Evolutionary conservation across 352 stramenopile genomes (phyloP).

Genomic region (Globisporangium yorkense): DNA sequence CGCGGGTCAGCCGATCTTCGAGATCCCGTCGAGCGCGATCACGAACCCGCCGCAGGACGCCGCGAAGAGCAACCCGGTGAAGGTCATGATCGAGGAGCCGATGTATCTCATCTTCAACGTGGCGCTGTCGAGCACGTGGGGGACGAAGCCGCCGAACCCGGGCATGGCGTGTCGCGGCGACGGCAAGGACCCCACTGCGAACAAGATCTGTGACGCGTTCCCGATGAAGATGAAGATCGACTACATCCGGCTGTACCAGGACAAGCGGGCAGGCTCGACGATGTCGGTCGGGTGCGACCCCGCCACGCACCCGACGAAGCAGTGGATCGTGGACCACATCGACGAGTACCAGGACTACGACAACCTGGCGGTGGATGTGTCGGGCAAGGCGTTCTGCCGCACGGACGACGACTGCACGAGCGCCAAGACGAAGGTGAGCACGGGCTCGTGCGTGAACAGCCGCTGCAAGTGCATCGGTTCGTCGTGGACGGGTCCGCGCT

Average conservation of each 20-base stretch:
- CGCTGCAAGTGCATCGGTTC: conserved; percentile 31
- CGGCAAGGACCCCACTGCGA: conserved; percentile 29
- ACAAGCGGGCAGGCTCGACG: conserved; percentile 23
- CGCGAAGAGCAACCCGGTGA: conserved; percentile 61
- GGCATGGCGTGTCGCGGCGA: conserved; percentile 49
- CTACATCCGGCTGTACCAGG: conserved; percentile 78
- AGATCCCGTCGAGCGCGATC: conserved; percentile 69
- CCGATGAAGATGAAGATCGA: conserved; percentile 73
- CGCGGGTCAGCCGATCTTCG: conserved; percentile 82
- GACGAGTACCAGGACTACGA: conserved; percentile 64
- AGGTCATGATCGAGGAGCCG: conserved; percentile 92
- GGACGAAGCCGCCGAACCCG: conserved; percentile 62
- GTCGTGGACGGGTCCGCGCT: conserved; percentile 45
- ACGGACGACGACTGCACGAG: conserved; percentile 57
- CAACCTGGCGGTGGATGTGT: conserved; percentile 51
- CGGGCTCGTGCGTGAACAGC: conserved; percentile 27
- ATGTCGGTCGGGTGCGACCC: conserved; percentile 67
- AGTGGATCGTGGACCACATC: conserved; percentile 78
- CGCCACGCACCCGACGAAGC: conserved; percentile 45
- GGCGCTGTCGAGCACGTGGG: conserved; percentile 90
- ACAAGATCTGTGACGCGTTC: conserved; percentile 59
- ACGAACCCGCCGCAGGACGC: conserved; percentile 40
- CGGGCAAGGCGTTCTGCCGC: conserved; percentile 53
- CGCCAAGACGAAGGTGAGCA: conserved; percentile 17
- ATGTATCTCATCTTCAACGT: conserved; percentile 96